These are phyloP conservation scores for Zasmidium angulare DNA, from an alignment of 2,329 filamentous ascomycete species.

Conservation along the genomic window DNA sequence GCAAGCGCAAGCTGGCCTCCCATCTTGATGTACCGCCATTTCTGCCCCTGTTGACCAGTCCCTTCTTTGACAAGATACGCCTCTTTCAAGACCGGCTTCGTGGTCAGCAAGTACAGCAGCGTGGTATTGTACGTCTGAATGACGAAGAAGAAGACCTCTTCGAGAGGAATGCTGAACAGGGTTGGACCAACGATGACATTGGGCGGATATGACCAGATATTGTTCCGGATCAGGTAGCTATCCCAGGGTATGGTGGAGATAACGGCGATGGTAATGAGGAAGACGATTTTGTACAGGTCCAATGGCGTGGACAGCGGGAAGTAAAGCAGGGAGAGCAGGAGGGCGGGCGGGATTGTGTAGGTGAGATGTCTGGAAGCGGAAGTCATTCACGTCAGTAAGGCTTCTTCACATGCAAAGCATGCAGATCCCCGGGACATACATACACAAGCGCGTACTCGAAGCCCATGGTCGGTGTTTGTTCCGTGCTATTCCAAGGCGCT, in stretches of 20 bases:
- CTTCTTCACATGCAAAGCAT: conserved; percentile 3
- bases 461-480: conserved; percentile 46
- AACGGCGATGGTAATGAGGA: conserved; percentile 64
- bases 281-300: conserved; percentile 63
- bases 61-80: conserved; percentile 50
- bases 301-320: conserved; percentile 61
- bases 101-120: conserved; percentile 66
- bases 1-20: conserved; percentile 54
- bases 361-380: conserved; percentile 56
- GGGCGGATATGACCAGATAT: conserved; percentile 70
- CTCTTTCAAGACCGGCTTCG: conserved; percentile 61
- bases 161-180: conserved; percentile 64
- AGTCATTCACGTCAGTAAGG: conserved; percentile 6
- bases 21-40: conserved; percentile 44
- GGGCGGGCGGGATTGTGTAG: conserved; percentile 66
- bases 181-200: conserved; percentile 64
- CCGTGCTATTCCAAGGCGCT: not conserved
- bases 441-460: conserved; percentile 65
- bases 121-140: conserved; percentile 74
- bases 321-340: conserved; percentile 58
- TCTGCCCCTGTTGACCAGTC: conserved; percentile 26
- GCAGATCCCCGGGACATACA: conserved; percentile 20
- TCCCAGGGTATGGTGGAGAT: conserved; percentile 73
- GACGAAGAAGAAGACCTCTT: conserved; percentile 76
- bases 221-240: conserved; percentile 67